Evolutionary conservation across 495 filamentous ascomycete species (phyloP).

Genomic region (Lasiosphaeria miniovina): DNA sequence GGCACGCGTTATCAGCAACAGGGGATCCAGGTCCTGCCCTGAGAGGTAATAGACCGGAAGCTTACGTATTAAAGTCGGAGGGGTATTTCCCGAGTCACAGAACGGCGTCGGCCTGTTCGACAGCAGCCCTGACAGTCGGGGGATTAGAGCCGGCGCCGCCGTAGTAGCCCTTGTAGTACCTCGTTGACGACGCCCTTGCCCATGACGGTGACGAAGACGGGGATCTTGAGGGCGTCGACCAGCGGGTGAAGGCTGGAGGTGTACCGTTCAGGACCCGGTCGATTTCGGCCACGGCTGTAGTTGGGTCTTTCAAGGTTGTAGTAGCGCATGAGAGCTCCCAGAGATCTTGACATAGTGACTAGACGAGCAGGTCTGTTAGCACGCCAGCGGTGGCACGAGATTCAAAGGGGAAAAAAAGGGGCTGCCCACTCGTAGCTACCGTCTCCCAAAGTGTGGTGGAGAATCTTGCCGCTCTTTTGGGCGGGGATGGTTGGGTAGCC

Average conservation of each 20-base stretch:
- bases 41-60: background rate
- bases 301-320: constrained; percentile 31
- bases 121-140: constrained; percentile 15
- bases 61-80: constrained; percentile 31
- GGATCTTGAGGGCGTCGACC: constrained; percentile 29
- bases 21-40: constrained; percentile 2
- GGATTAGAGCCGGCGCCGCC: constrained; percentile 26
- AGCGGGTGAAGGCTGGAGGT: constrained; percentile 13
- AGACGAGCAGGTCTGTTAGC: background rate
- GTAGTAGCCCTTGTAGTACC: constrained; percentile 33
- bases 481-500: constrained; percentile 54
- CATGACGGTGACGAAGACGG: constrained; percentile 33
- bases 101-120: constrained; percentile 35
- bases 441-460: constrained; percentile 29
- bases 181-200: constrained; percentile 38
- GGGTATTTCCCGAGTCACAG: constrained; percentile 38
- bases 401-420: background rate
- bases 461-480: constrained; percentile 49
- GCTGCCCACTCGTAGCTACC: constrained; percentile 15
- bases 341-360: constrained; percentile 41
- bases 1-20: background rate
- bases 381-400: background rate
- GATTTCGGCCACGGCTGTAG: constrained; percentile 38
- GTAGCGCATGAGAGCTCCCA: constrained; percentile 34
- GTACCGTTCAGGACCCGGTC: constrained; percentile 38